Percentiles rank a stretch among this genome's conserved stretches.
These are phyloP conservation scores for Cylindrotheca fusiformis DNA, from an alignment of 108 stramenopile species.

Conservation along the genomic window DNA sequence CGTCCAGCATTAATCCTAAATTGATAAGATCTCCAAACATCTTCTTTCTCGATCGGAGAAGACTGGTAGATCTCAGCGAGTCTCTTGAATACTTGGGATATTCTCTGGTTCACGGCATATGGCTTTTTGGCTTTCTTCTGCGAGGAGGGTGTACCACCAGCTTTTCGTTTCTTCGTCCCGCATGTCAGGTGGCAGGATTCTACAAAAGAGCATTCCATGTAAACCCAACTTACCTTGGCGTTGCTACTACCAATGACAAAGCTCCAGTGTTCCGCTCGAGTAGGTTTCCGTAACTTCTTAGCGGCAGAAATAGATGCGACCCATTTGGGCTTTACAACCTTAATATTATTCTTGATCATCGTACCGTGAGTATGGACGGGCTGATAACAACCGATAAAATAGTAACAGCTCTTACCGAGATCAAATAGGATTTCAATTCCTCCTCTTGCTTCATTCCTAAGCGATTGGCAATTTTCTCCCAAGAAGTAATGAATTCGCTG, in stretches of 20 bases:
- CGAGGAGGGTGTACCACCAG: too few relatives aligned
- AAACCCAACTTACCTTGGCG: neutral
- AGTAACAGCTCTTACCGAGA: neutral
- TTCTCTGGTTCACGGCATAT: constrained; percentile 17
- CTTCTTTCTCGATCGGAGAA: constrained; percentile 13
- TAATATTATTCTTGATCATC: neutral
- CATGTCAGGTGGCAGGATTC: neutral
- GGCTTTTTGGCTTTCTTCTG: too few relatives aligned
- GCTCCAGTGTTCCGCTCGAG: neutral
- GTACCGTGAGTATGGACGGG: too few relatives aligned
- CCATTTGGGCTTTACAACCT: constrained; percentile 1
- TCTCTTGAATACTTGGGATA: constrained; percentile 20
- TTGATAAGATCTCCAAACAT: constrained; percentile 38
- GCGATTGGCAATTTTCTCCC: constrained; percentile 8
- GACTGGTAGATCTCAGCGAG: constrained; percentile 30
- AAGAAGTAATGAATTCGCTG: constrained; percentile 13
- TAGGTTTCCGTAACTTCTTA: neutral
- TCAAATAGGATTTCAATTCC: neutral
- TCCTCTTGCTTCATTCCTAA: neutral
- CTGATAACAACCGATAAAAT: too few relatives aligned
- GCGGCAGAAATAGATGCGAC: neutral
- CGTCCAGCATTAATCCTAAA: constrained; percentile 39
- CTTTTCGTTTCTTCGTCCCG: too few relatives aligned
- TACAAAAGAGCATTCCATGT: too few relatives aligned
- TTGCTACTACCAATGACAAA: neutral